Evolutionary conservation across 1,284 basidiomycete species (phyloP).

Genomic region (Ustilago bromivora): DNA sequence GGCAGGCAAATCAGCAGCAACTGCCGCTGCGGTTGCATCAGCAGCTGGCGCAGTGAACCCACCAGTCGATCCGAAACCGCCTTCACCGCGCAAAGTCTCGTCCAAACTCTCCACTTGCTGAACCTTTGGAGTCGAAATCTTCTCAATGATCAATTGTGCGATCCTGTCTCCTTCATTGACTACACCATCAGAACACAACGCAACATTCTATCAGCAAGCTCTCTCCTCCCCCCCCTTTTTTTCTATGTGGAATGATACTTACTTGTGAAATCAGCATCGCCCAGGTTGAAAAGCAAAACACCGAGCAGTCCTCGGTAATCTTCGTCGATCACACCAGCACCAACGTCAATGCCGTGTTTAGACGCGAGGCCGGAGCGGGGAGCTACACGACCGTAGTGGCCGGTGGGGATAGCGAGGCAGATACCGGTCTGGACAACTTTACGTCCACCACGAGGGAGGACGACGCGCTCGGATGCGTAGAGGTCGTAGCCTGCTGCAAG

Average conservation of each 20-base stretch:
- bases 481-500: conserved; percentile 94
- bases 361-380: conserved; percentile 92
- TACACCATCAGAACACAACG: conserved; percentile 65
- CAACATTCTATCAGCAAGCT: background rate
- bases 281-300: conserved; percentile 92
- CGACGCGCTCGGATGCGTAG: conserved; percentile 76
- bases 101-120: conserved; percentile 87
- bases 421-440: conserved; percentile 90
- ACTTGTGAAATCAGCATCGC: conserved; percentile 87
- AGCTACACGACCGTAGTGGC: conserved; percentile 95
- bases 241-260: conserved; percentile 51
- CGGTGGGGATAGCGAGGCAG: conserved; percentile 88
- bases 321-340: conserved; percentile 94
- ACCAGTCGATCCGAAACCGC: conserved; percentile 96
- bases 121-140: conserved; percentile 86
- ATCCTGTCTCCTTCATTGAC: conserved; percentile 91
- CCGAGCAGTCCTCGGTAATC: conserved; percentile 94
- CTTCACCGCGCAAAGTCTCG: conserved; percentile 84
- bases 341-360: conserved; percentile 96
- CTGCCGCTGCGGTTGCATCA: conserved; percentile 27
- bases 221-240: background rate
- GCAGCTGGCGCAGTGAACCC: conserved; percentile 59
- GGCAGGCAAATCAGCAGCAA: conserved; percentile 32
- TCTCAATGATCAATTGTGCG: conserved; percentile 93
- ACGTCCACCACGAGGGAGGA: conserved; percentile 75